A percentile compares a stretch with the other conserved stretches of the same genome.
Evolutionary conservation across 768 basidiomycete genomes (phyloP).

Genomic region (Boletus reticuloceps): DNA sequence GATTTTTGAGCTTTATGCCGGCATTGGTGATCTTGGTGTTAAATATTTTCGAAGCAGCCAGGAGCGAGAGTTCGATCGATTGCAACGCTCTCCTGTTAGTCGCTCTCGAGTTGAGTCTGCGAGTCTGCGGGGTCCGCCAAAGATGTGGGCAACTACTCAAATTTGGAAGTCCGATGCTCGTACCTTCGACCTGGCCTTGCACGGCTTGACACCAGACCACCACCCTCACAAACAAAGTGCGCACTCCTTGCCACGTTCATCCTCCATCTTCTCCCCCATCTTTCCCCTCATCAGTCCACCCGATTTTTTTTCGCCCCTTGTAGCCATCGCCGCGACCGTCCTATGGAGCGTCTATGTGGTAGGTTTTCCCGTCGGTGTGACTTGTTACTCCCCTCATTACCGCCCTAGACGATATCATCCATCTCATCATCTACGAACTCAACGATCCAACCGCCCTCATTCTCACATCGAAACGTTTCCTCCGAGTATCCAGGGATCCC

Average conservation of each 20-base stretch:
- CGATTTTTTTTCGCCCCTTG: neutral
- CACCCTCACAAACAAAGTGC: slow-evolving; percentile 34
- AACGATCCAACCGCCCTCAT: slow-evolving; percentile 60
- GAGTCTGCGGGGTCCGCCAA: slow-evolving; percentile 31
- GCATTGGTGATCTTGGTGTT: slow-evolving; percentile 24
- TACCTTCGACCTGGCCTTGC: slow-evolving; percentile 27
- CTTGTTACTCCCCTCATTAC: slow-evolving; percentile 9
- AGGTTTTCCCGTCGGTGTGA: slow-evolving; percentile 28
- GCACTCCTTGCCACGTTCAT: slow-evolving; percentile 5
- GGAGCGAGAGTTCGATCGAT: neutral
- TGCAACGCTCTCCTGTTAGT: too few species aligned
- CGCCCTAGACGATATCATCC: slow-evolving; percentile 58
- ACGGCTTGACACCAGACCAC: slow-evolving; percentile 34
- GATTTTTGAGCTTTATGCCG: slow-evolving; percentile 33
- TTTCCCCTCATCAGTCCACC: neutral
- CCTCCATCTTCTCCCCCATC: neutral
- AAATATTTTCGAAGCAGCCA: neutral
- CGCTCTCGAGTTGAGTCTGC: slow-evolving; percentile 4
- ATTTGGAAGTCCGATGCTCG: slow-evolving; percentile 37
- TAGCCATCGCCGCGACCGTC: too few species aligned
- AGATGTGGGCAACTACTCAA: slow-evolving; percentile 26
- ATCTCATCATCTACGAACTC: slow-evolving; percentile 71
- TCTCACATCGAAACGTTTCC: slow-evolving; percentile 54
- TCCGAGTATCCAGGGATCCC: slow-evolving; percentile 64
- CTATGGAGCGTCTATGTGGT: slow-evolving; percentile 60